Base-by-base conservation (phyloP, 2,329 filamentous ascomycete genomes). In the Trichoderma cornu-damae region DNA sequence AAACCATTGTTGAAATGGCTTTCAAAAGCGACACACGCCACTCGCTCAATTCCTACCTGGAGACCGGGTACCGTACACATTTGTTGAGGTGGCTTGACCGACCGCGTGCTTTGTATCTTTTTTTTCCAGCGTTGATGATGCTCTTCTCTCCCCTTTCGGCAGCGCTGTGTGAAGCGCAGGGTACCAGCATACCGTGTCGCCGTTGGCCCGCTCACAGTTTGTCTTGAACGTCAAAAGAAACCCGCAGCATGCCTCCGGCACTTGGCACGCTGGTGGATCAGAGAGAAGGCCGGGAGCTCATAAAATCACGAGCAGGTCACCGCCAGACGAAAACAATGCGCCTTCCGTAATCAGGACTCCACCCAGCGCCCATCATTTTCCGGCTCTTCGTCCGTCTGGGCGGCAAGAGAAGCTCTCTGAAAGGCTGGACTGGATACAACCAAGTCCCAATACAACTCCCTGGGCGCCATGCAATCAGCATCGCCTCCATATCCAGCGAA, bases 331-430 rank as follows among this genome's bases (percentile, higher is more conserved):
- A 38, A 49, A 30, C 38, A 42, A 32, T 52, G 38, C 48, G 47
- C 55, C 55, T 51, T 43, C 55, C 38, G 30, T 40, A 40, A 40
- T 40, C 20, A 43, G 6, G 34, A 32, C 43, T 26, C 53, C 53
- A 59, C 57, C 59, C 43, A 35, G 32, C 57, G 30, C 40, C 61
- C 62, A 62, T 59, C 59, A 59, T 60, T 57, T 61, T 63, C 61
- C 62, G 61, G 56, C 61, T 47, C 26, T 35, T 38, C 26, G 37
- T 50, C 32, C 54, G 26, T 59, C 61, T 65, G 66, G 69, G 72
- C 72, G 72, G 71, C 67, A 73, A 74, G 62, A 69, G 66, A 62
- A 64, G 66, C 66, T 60, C 66, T 66, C 64, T 73, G 70, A 74
- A 73, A 74, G 72, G 72, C 67, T 65, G 62, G 57, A 20, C 65